phyloP scores from a whole-genome alignment of 1,284 basidiomycete species.

The Cerioporus squamosus region DNA sequence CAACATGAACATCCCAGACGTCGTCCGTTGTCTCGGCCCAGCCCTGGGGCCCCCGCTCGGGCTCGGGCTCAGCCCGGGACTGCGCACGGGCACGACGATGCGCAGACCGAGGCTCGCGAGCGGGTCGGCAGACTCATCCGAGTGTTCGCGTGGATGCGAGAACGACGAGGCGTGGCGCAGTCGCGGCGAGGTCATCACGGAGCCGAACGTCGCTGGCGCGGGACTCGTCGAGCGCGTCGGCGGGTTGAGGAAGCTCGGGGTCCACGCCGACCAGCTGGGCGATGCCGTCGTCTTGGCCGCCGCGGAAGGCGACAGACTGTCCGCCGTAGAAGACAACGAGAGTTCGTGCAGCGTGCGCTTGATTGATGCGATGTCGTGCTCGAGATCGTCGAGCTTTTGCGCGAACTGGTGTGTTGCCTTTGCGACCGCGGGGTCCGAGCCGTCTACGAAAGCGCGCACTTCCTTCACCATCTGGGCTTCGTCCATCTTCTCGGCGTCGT shows the following conservation, averaged over 20 bases:
- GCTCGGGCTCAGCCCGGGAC: constrained; percentile 13
- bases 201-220: constrained; percentile 63
- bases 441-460: constrained; percentile 64
- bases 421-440: constrained; percentile 52
- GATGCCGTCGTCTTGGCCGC: constrained; percentile 17
- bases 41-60: constrained; percentile 27
- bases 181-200: constrained; percentile 66
- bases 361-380: constrained; percentile 76
- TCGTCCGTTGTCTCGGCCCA: constrained; percentile 44
- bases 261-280: constrained; percentile 63
- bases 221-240: constrained; percentile 44
- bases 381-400: constrained; percentile 74
- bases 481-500: constrained; percentile 35
- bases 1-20: constrained; percentile 66
- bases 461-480: constrained; percentile 52
- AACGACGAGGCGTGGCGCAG: constrained; percentile 52
- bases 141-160: constrained; percentile 29
- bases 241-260: constrained; percentile 45
- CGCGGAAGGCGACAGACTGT: constrained; percentile 14
- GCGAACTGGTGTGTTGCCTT: constrained; percentile 55
- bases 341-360: constrained; percentile 61
- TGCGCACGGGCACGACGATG: constrained; percentile 53
- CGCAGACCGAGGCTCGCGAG: constrained; percentile 57
- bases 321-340: constrained; percentile 27
- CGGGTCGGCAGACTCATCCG: constrained; percentile 38